Conservation (phyloP, 176 grass and related monocot species). For the Hyparrhenia diplandra region DNA sequence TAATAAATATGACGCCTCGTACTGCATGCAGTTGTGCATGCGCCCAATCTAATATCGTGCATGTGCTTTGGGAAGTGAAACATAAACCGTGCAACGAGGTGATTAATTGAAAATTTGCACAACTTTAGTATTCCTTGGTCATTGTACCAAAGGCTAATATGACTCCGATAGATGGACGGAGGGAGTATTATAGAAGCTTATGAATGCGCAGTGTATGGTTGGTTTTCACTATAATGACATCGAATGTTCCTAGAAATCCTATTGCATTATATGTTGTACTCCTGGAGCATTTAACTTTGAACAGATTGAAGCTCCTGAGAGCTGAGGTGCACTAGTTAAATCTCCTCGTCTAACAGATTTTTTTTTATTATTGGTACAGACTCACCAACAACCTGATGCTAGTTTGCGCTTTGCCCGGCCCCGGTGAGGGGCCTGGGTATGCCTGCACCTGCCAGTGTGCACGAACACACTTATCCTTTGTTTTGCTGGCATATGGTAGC, state of each 20-base stretch:
- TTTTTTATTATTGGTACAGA: constrained; percentile 33
- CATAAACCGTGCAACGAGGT: too few relatives aligned
- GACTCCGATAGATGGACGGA: too few relatives aligned
- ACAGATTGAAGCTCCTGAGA: not conserved
- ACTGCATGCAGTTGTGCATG: too few relatives aligned
- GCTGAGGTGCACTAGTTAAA: not conserved
- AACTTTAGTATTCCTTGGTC: too few relatives aligned
- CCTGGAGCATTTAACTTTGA: too few relatives aligned
- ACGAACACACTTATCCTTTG: not conserved
- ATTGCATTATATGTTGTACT: not conserved
- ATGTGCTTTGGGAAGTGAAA: too few relatives aligned
- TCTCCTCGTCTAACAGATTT: not conserved
- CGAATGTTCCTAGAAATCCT: not conserved
- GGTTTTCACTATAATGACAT: not conserved
- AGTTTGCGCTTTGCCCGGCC: constrained; percentile 93
- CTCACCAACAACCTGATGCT: constrained; percentile 79
- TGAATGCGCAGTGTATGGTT: not conserved
- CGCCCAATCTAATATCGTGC: too few relatives aligned
- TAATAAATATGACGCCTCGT: too few relatives aligned
- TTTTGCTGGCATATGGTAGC: constrained; percentile 53
- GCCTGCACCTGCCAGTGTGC: constrained; percentile 77
- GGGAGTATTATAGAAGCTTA: too few relatives aligned
- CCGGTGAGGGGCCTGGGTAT: constrained; percentile 93
- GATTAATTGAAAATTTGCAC: too few relatives aligned
- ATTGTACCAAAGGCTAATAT: too few relatives aligned